Base-by-base conservation (phyloP, 352 stramenopile species). In the Thalassiosira hispida region DNA sequence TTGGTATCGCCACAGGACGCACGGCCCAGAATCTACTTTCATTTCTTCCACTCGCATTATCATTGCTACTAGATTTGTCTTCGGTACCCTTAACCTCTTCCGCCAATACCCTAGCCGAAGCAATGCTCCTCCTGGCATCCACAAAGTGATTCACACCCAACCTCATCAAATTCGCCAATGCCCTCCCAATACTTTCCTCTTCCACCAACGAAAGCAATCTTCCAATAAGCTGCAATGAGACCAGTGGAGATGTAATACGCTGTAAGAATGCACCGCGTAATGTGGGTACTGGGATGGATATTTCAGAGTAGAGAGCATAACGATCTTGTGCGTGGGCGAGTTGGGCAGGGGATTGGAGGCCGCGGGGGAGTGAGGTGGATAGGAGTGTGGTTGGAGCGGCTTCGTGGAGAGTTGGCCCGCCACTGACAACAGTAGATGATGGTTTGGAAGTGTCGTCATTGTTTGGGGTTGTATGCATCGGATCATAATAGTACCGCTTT, bases 151-250 rank as follows among this genome's bases (percentile, higher is more conserved):
- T 60, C 20, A 73, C 22, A 1, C 81, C 29, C 16, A 73, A 61
- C 2, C 73, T 61, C 0, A 23, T 22, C 2, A 86, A 27, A 67
- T 71, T 73, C 27, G 68, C 61, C 5, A 82, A 33, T 22, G 71
- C 65, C 49, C 70, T 69, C 22, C 84, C 35, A 22, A 88, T n/a
- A 33, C 62, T 76, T 62, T 91, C 85, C 35, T 91, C 85, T 31
- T 89, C 67, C 18, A 77, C 47, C 5, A 79, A 16, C 16, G 81
- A 80, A 0, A 91, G 23, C 4, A 89, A 31, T 53, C 55, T 73
- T 16, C 85, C 85, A 18, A 89, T n/a, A 8, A 88, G 31, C 61
- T 91, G 81, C 18, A 89, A 69, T 3, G 81, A 60, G 5, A 85
- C 76, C 1, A 91, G 55, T 11, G 85, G 85, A 51, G 85, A 89